phyloP scores from a whole-genome alignment of 257 asterid species.

The Craterostigma plantagineum region DNA sequence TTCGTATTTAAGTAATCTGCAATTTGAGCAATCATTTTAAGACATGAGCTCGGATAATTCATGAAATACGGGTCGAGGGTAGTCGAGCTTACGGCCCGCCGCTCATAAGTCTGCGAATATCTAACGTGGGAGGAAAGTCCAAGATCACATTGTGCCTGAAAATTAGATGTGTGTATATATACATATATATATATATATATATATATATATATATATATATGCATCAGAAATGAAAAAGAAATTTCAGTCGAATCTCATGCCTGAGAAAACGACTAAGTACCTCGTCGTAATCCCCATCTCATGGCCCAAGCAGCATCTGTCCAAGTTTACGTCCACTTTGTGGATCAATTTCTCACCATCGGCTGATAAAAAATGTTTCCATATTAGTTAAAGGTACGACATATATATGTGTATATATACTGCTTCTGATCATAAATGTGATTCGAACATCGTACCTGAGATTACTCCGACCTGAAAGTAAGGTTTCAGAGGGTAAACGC shows the following conservation, averaged over 20 bases:
- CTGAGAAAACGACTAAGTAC: too few relatives aligned
- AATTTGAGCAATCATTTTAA: background rate
- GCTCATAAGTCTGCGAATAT: conserved; percentile 12
- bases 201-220: too few relatives aligned
- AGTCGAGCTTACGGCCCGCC: conserved; percentile 30
- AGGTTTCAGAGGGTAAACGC: conserved; percentile 6
- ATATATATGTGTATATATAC: background rate
- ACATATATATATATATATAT: too few relatives aligned
- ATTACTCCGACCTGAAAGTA: conserved; percentile 10
- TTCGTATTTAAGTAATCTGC: conserved; percentile 10
- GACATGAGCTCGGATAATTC: too few relatives aligned
- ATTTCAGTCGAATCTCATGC: background rate
- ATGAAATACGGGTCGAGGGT: too few relatives aligned
- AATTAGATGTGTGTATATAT: too few relatives aligned
- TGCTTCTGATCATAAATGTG: background rate
- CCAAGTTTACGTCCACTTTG: conserved; percentile 21
- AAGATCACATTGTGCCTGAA: conserved; percentile 24
- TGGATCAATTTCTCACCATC: conserved; percentile 18
- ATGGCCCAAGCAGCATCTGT: conserved; percentile 21
- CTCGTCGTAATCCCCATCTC: conserved; percentile 27
- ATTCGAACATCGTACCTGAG: conserved; percentile 9
- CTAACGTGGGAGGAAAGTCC: conserved; percentile 23
- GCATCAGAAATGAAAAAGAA: background rate
- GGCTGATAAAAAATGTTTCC: conserved; percentile 1
- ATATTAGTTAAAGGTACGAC: too few relatives aligned